A percentile compares a stretch with the other conserved stretches of the same genome.
phyloP scores from a whole-genome alignment of 2,329 filamentous ascomycete genomes.

The Onygenales sp. region DNA sequence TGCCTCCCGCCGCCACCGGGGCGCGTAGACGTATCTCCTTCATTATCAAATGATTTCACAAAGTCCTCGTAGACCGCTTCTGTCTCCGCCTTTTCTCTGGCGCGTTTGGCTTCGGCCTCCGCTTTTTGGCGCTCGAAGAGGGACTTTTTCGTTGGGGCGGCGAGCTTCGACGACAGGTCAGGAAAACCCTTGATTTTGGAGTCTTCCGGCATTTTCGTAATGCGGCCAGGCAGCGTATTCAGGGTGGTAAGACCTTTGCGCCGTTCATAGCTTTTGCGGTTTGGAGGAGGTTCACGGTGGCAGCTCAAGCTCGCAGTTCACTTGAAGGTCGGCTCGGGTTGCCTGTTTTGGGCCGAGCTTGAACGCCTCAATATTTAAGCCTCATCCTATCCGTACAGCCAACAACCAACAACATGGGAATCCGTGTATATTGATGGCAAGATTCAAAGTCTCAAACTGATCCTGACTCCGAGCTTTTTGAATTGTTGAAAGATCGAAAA shows the following conservation, averaged over 20 bases:
- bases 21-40: constrained; percentile 18
- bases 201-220: constrained; percentile 27
- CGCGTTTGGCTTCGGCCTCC: constrained; percentile 79
- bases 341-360: not conserved
- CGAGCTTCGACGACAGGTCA: constrained; percentile 65
- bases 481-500: not conserved
- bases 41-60: constrained; percentile 57
- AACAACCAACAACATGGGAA: too few species aligned
- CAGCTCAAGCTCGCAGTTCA: not conserved
- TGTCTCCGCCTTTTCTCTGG: constrained; percentile 75
- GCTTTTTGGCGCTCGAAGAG: constrained; percentile 81
- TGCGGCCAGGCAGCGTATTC: not conserved
- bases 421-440: too few species aligned
- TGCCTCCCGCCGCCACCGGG: constrained; percentile 13
- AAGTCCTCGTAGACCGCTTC: constrained; percentile 82
- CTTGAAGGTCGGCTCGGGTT: not conserved
- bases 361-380: too few species aligned
- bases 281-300: not conserved
- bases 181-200: constrained; percentile 47
- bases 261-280: not conserved
- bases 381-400: too few species aligned
- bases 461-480: too few species aligned
- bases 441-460: too few species aligned
- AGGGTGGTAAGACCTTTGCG: not conserved
- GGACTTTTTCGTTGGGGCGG: constrained; percentile 72